Evolutionary conservation across 164 flowering plant species (phyloP), one percentile per base, ranked within the genome.

Genomic region (Tinospora cordifolia): DNA sequence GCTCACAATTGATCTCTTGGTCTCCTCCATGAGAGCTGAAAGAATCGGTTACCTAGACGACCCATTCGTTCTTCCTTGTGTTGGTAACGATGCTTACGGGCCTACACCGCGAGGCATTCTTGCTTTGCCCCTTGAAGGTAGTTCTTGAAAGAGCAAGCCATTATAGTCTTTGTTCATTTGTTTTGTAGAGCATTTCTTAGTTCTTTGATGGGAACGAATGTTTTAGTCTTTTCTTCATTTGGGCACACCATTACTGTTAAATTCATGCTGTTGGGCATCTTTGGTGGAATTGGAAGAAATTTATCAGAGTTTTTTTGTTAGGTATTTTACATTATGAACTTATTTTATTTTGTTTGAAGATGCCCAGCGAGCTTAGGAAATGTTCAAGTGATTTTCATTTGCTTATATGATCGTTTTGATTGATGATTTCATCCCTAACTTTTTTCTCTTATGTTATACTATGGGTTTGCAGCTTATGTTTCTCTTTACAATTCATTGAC

Each of bases 21-120:
- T 90, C 7, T 81, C 93, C 22, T 81, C 97, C 0, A 70, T 72
- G 54, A 74, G 74, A 74, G 90, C 97, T 1, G 85, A 90, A 69
- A 82, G 83, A 80, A 68, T 87, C 47, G 93, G 95, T 11, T 91
- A 74, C 67, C 76, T 92, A 70, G 97, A 92, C 59, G 90, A 89
- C 69, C 93, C 95, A 0, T 78, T 75, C 58, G 84, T 92, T 71
- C 87, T 87, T 60, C 93, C 93, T 38, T 90, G 96, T 58, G 88
- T 92, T 65, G 98, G 98, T 0, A 89, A 90, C 69, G 90, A 94
- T 67, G 92, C 97, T 19, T 94, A 86, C 74, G 84, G 84, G 6
- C 86, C 90, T 2, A 17, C 79, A 68, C 93, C 92, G 9, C 72
- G 63, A 13, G 95, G 95, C 12, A 76, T 81, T 26, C 83, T 88